These are phyloP conservation scores for Cajanus cajan DNA, from an alignment of 306 rosid genomes.

Conservation along the genomic window DNA sequence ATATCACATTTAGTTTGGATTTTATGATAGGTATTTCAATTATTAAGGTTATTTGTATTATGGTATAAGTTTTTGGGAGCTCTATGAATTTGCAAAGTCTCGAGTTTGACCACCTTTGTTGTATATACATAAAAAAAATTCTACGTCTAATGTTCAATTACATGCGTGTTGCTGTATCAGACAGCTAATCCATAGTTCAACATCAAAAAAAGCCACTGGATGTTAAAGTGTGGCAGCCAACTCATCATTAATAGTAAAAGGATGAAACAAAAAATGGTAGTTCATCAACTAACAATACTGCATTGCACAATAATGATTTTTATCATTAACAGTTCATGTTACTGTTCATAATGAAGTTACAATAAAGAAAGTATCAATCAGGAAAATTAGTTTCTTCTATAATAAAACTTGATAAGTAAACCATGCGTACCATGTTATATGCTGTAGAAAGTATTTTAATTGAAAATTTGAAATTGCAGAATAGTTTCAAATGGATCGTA, in stretches of 20 bases:
- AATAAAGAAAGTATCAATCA: background rate
- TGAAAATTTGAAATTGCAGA: conserved; percentile 6
- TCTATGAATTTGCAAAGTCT: background rate
- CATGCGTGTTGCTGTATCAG: background rate
- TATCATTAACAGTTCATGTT: background rate
- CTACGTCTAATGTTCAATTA: too few relatives aligned
- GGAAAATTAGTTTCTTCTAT: conserved; percentile 5
- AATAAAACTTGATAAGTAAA: background rate
- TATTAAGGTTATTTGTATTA: background rate
- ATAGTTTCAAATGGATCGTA: conserved; percentile 1
- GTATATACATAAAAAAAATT: background rate
- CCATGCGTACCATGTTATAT: background rate
- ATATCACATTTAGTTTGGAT: background rate
- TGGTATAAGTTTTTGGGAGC: background rate
- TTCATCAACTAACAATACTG: background rate
- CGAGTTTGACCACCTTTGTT: background rate
- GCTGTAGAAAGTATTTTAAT: conserved; percentile 1
- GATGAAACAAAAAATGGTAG: background rate
- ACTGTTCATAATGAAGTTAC: background rate
- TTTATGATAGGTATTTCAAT: background rate
- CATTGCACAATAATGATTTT: conserved; percentile 9
- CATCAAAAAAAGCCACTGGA: background rate
- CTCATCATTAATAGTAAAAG: conserved; percentile 1
- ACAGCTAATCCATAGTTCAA: background rate
- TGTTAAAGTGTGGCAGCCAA: background rate